phyloP scores from a whole-genome alignment of 345 rosid species.

The Hibiscus mutabilis region DNA sequence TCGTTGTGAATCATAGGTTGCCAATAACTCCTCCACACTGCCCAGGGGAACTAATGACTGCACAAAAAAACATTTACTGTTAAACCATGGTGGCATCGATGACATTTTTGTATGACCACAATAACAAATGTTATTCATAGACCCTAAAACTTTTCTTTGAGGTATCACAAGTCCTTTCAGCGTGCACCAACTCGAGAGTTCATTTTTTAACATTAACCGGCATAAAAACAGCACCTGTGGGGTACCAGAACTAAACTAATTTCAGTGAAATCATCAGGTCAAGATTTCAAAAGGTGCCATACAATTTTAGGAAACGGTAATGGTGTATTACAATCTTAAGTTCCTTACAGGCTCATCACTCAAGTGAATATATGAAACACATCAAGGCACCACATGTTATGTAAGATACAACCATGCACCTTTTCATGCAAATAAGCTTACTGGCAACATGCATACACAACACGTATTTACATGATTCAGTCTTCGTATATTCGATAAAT shows the following conservation, averaged over 20 bases:
- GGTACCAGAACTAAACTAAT: not conserved
- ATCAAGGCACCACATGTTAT: not conserved
- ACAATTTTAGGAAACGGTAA: not conserved
- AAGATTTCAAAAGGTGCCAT: not conserved
- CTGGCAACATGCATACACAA: not conserved
- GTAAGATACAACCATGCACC: not conserved
- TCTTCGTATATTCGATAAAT: not conserved
- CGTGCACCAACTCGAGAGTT: not conserved
- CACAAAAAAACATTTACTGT: not conserved
- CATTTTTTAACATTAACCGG: not conserved
- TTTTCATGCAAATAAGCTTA: not conserved
- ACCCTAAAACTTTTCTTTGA: not conserved
- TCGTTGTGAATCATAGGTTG: slow-evolving; percentile 86
- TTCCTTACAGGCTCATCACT: not conserved
- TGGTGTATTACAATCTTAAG: not conserved
- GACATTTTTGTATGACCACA: not conserved
- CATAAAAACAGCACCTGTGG: not conserved
- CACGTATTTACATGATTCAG: not conserved
- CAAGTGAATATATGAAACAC: not conserved
- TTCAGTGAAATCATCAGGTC: not conserved
- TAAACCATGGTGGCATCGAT: not conserved
- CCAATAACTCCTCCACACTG: slow-evolving; percentile 85
- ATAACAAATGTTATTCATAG: not conserved
- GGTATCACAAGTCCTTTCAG: not conserved
- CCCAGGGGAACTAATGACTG: slow-evolving; percentile 96